Base-by-base conservation (phyloP, 208 protist species). In the Trypanosoma avium region DNA sequence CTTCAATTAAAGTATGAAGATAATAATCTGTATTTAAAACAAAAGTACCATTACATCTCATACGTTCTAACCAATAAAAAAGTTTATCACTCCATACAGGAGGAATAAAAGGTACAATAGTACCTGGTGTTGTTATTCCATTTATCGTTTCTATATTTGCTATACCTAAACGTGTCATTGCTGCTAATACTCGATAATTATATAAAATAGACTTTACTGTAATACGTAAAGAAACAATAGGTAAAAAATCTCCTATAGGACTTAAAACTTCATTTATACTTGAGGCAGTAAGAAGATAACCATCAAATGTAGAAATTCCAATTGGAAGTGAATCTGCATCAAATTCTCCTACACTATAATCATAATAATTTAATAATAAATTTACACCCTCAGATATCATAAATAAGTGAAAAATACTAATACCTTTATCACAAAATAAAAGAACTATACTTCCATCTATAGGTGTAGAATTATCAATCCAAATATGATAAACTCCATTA, bases 31-130 rank as follows among this genome's bases (percentile, higher is more conserved):
- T 61, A 30, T 74, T 80, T 10, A 63, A 36, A 7, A 82, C 55
- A 61, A 94, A 89, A 24, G 76, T 84, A 32, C 74, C 70, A 38
- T 67, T 78, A 29, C 72, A 52, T 2, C 88, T 77, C 70, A 94
- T 70, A 33, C 52, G 21, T 69, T 94, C 79, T 12, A 94, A 64
- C 85, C 85, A 94, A 56, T 70, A 66, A 32, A 92, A 85, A 13
- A 88, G 53, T 9, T 36, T 8, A 38, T 61, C 58, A 42, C 78
- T 71, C 81, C 79, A 88, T 22, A 77, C 30, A 42, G 88, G 85
- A 22, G 67, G 38, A 53, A 35, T 40, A 54, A 72, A 75, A 22
- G 60, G 52, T 6, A 53, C 63, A 38, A 64, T 62, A n/a, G 43
- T 47, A 0, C 35, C 0, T 2, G 58, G 38, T 24, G 13, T 32